Conservation (phyloP, 306 rosid species). For the Pterocarpus santalinus region DNA sequence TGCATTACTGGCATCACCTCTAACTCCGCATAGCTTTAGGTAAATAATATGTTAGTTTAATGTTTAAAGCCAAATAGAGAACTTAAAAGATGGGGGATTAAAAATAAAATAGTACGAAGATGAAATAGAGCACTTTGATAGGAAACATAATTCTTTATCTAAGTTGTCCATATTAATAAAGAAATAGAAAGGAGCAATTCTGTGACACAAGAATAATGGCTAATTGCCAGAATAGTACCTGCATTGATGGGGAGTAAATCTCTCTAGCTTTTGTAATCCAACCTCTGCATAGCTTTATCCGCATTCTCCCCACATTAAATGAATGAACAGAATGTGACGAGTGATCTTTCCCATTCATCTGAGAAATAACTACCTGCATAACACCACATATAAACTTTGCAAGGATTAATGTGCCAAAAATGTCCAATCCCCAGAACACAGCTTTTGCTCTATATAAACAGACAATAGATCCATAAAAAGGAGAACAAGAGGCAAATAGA, state of each 20-base stretch:
- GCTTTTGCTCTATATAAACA: background rate
- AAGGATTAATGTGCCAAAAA: slow-evolving; percentile 30
- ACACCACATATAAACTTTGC: slow-evolving; percentile 33
- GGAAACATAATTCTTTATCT: background rate
- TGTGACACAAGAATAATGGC: slow-evolving; percentile 11
- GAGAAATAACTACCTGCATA: slow-evolving; percentile 81
- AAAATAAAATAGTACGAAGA: background rate
- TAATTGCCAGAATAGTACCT: slow-evolving; percentile 58
- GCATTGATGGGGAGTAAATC: slow-evolving; percentile 90
- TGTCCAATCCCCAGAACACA: background rate
- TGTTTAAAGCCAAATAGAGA: slow-evolving; percentile 33
- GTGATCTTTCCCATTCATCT: slow-evolving; percentile 89
- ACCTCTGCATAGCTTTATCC: slow-evolving; percentile 93
- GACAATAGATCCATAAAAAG: background rate
- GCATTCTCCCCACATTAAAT: slow-evolving; percentile 91
- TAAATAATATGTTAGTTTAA: slow-evolving; percentile 38
- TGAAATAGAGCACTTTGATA: slow-evolving; percentile 20
- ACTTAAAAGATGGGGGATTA: background rate
- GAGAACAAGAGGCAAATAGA: background rate
- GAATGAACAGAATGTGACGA: slow-evolving; percentile 87
- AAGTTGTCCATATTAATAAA: slow-evolving; percentile 15
- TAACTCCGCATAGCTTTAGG: slow-evolving; percentile 79
- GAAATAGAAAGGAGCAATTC: background rate
- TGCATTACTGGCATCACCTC: slow-evolving; percentile 64
- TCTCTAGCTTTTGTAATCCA: slow-evolving; percentile 99